Conservation (phyloP, 768 basidiomycete genomes). For the Auriscalpium microsporum region DNA sequence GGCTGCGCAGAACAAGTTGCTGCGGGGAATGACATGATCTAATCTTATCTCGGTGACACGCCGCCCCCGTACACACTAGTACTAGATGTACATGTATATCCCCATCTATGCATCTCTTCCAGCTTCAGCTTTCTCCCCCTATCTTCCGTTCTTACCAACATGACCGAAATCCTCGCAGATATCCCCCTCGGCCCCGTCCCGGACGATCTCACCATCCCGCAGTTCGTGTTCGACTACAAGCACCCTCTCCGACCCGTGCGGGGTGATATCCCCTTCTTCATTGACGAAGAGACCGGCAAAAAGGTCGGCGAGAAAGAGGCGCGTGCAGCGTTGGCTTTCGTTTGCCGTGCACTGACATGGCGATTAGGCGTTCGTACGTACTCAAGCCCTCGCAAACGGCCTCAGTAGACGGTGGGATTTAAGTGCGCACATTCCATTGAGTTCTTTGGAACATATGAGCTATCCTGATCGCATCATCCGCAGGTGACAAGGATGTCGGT, state of each 20-base stretch:
- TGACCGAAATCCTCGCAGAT: slow-evolving; percentile 10
- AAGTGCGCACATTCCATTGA: slow-evolving; percentile 18
- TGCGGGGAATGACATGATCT: too few species aligned
- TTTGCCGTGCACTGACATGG: too few species aligned
- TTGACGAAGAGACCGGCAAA: slow-evolving; percentile 33
- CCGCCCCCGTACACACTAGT: too few species aligned
- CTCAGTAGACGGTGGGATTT: slow-evolving; percentile 26
- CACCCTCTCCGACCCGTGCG: slow-evolving; percentile 10
- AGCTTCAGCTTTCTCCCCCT: too few species aligned
- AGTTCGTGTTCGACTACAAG: slow-evolving; percentile 17
- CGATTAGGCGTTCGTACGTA: slow-evolving; percentile 26
- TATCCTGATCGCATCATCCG: too few species aligned
- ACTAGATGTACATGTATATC: too few species aligned
- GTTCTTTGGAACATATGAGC: too few species aligned
- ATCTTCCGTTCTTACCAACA: neutral
- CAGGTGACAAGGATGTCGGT: slow-evolving; percentile 34
- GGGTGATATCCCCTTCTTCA: slow-evolving; percentile 27
- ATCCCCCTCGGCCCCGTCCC: slow-evolving; percentile 7
- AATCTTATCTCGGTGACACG: too few species aligned
- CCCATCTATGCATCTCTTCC: too few species aligned
- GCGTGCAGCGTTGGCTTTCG: neutral
- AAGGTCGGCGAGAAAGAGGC: slow-evolving; percentile 29
- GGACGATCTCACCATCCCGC: slow-evolving; percentile 18
- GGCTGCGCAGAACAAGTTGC: too few species aligned
- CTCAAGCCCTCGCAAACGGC: slow-evolving; percentile 31